Evolutionary conservation across 106 monocot genomes (phyloP).

Genomic region (Dendrobium chrysotoxum): DNA sequence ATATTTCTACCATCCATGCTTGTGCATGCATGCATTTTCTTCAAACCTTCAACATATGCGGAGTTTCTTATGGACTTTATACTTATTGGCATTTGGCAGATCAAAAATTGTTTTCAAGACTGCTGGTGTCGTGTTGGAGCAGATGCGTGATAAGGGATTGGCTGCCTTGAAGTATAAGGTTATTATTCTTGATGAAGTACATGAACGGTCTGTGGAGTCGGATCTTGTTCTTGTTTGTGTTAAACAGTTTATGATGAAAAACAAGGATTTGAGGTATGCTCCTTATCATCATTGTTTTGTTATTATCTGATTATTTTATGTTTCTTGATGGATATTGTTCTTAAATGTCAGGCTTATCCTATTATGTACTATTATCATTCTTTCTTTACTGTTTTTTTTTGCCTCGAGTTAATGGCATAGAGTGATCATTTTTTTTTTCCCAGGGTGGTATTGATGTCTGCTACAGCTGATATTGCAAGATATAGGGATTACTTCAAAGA

Average conservation of each 20-base stretch:
- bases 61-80: background rate
- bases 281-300: background rate
- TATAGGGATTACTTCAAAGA: constrained; percentile 81
- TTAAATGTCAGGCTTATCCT: background rate
- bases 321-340: background rate
- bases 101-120: constrained; percentile 86
- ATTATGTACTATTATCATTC: background rate
- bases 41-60: background rate
- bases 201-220: constrained; percentile 88
- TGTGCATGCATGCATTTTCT: background rate
- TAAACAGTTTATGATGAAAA: constrained; percentile 79
- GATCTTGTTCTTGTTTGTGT: constrained; percentile 84
- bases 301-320: background rate
- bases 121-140: constrained; percentile 79
- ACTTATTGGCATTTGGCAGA: constrained; percentile 32
- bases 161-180: constrained; percentile 76
- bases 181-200: constrained; percentile 88
- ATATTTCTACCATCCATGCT: background rate
- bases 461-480: constrained; percentile 77
- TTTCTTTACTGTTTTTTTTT: background rate
- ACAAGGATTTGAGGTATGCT: constrained; percentile 50
- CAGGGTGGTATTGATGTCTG: constrained; percentile 88
- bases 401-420: background rate
- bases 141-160: constrained; percentile 75
- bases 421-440: constrained; percentile 1